phyloP scores from a whole-genome alignment of 352 stramenopile genomes.

The Elongisporangium senticosum region DNA sequence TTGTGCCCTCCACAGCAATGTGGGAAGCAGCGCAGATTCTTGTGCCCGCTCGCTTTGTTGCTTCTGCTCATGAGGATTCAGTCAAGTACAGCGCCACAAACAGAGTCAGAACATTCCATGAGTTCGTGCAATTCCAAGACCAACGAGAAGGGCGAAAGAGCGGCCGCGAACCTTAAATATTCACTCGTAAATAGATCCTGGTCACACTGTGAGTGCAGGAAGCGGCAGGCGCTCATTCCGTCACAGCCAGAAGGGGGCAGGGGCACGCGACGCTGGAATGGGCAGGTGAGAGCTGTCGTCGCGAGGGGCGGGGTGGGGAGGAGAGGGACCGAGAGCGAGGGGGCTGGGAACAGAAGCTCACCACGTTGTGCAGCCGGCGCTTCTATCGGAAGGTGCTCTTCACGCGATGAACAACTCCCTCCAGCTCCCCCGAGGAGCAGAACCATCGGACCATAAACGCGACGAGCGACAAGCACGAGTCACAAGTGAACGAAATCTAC shows the following conservation, averaged over 20 bases:
- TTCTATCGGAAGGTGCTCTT: no score
- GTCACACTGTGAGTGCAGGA: constrained; percentile 69
- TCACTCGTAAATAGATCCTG: constrained; percentile 69
- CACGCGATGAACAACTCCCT: no score
- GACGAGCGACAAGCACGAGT: no score
- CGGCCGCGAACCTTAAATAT: constrained; percentile 49
- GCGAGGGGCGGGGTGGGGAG: no score
- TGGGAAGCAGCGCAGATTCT: constrained; percentile 81
- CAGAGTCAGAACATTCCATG: constrained; percentile 1
- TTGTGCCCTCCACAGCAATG: constrained; percentile 82
- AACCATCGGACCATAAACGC: no score
- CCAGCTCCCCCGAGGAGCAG: no score
- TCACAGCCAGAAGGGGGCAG: not conserved
- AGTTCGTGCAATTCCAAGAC: not conserved
- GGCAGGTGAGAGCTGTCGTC: no score
- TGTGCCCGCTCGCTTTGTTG: constrained; percentile 83
- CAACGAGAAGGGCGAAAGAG: not conserved
- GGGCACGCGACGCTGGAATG: no score
- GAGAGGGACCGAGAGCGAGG: no score
- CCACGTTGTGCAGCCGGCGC: no score
- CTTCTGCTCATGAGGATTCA: constrained; percentile 34
- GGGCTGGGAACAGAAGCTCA: no score
- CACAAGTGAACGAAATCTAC: no score
- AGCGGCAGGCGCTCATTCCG: constrained; percentile 20
- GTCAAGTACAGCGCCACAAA: constrained; percentile 6